Base-by-base conservation (phyloP, 768 basidiomycete genomes). In the Hericium rajendrae region DNA sequence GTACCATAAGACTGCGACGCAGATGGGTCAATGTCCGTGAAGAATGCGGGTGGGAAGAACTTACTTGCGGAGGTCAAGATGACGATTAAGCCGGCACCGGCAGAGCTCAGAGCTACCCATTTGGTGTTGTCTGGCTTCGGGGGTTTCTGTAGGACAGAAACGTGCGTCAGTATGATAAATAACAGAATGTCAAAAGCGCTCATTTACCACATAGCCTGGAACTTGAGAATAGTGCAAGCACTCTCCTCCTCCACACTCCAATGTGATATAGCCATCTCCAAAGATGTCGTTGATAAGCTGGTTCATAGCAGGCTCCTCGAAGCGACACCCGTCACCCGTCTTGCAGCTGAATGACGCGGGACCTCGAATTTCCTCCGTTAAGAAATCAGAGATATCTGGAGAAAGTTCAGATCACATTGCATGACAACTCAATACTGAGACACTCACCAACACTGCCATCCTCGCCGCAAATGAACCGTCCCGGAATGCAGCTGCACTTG, bases 271-370 rank as follows among this genome's bases (percentile, higher is more conserved):
- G 1, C 75, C 77, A 68, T 99, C 97, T 1, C 91, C 97, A 62
- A 99, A 98, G 63, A 99, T 85, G 60, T 87, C 85, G 66, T 87
- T 83, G 71, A 99, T 98, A 54, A 99, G 80, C 37, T 85, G 78
- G 66, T 99, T 97, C 97, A 99, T 98, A 0, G 89, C 93, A 0
- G 92, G 91, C 65, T 99, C 97, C 68, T 94, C 88, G 65, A 99
- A 99, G 59, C 77, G 81, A 72, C 94, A 97, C 8, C 85, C 89
- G 50, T 77, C 69, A 15, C 84, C 86, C 1, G 74, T 75, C 57
- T 67, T 76, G 73, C 95, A 95, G 60, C 78, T 85, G 70, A 99
- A 98, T 10, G 75, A 74, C 0, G 89, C 97, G 0, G 97, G 97
- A 0, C 97, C 97, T 57, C 81, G 85, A 68, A 98, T 97, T 62